Percentiles rank a stretch among this genome's conserved stretches.
These are phyloP conservation scores for Paraleonurus japonicus DNA, from an alignment of 257 asterid genomes.

Conservation along the genomic window DNA sequence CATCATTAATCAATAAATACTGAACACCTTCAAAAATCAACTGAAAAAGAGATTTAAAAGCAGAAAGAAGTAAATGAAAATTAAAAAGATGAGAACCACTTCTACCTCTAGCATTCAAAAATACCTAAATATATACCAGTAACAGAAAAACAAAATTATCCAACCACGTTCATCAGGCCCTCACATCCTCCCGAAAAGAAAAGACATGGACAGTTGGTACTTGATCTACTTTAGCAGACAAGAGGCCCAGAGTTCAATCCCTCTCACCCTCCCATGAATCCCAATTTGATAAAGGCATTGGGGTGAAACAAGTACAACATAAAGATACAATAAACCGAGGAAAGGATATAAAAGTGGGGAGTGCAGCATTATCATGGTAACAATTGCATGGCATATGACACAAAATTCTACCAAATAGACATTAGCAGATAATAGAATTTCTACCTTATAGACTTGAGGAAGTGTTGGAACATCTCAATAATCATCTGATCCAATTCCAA, in stretches of 20 bases:
- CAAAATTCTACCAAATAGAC: background rate
- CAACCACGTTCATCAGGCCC: background rate
- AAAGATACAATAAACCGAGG: background rate
- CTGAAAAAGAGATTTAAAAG: background rate
- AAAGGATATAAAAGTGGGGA: conserved; percentile 2
- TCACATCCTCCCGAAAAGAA: background rate
- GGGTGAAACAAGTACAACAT: background rate
- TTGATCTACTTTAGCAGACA: background rate
- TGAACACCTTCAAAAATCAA: background rate
- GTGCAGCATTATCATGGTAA: conserved; percentile 3
- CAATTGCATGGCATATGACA: background rate
- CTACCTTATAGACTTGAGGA: conserved; percentile 70
- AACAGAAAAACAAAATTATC: background rate
- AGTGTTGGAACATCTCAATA: conserved; percentile 79
- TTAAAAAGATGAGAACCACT: background rate
- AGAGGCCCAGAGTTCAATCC: background rate
- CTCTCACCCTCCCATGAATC: background rate
- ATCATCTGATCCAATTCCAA: conserved; percentile 83
- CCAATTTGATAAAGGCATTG: background rate
- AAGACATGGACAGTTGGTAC: background rate
- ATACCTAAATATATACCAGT: background rate
- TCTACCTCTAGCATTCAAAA: background rate
- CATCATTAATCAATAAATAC: background rate
- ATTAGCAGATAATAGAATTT: background rate
- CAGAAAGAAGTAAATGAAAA: background rate